These are phyloP conservation scores for Calonectria leucothoes DNA, from an alignment of 2,329 filamentous ascomycete genomes.

Conservation along the genomic window DNA sequence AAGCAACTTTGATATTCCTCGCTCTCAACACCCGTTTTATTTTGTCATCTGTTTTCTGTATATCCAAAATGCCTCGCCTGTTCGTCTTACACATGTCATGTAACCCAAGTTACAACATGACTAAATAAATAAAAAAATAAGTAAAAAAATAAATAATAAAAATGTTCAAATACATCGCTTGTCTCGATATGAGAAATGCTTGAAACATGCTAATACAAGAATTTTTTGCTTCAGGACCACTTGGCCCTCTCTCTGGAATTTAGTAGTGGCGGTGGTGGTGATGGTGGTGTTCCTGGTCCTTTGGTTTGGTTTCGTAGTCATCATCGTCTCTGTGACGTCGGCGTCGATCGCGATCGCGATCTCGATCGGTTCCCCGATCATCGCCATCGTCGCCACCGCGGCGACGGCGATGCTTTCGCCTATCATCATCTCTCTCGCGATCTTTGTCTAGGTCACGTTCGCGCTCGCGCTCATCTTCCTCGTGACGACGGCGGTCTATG, in stretches of 20 bases:
- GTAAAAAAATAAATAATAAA: background rate
- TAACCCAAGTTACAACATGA: background rate
- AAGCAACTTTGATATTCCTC: no score
- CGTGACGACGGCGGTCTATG: constrained; percentile 48
- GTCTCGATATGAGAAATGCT: background rate
- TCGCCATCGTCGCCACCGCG: constrained; percentile 37
- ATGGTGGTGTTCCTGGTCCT: constrained; percentile 47
- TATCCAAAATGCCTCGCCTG: constrained; percentile 22
- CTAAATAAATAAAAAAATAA: background rate
- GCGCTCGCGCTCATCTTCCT: constrained; percentile 37
- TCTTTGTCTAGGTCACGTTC: constrained; percentile 40
- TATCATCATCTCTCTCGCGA: constrained; percentile 19
- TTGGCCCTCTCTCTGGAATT: constrained; percentile 44
- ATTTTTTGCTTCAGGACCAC: background rate
- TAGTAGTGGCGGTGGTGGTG: constrained; percentile 49
- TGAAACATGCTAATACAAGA: background rate
- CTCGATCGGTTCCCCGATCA: constrained; percentile 18
- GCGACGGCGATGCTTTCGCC: constrained; percentile 28
- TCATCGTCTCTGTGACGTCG: constrained; percentile 46
- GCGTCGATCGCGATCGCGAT: constrained; percentile 50
- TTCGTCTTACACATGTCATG: constrained; percentile 3
- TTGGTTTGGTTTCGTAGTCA: constrained; percentile 41
- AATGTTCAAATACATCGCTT: constrained; percentile 8
- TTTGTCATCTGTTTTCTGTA: constrained; percentile 4
- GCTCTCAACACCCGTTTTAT: background rate